Conservation (phyloP, 306 rosid genomes). For the Senna siamea region DNA sequence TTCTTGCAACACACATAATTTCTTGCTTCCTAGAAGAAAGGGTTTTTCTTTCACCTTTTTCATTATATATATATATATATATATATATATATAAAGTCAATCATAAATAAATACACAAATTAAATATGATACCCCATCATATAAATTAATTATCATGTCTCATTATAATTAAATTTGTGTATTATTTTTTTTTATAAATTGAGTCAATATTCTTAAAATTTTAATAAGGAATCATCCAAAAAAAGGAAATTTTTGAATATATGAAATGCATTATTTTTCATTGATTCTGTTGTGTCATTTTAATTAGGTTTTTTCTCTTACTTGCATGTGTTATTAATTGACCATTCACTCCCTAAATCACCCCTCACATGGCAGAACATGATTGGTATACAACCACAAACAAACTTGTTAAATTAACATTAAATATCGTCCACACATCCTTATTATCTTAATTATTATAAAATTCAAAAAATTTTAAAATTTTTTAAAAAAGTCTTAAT, state of each 20-base stretch:
- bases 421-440: conserved; percentile 18
- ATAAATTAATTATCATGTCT: no score
- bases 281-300: not conserved
- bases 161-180: no score
- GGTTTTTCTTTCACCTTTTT: not conserved
- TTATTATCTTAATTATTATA: not conserved
- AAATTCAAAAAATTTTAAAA: no score
- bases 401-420: not conserved
- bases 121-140: no score
- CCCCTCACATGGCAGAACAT: conserved; percentile 34
- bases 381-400: conserved; percentile 1
- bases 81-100: no score
- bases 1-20: not conserved
- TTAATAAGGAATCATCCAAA: not conserved
- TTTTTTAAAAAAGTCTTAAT: no score
- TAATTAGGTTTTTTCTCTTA: not conserved
- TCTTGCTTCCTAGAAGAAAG: not conserved
- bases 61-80: no score
- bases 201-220: not conserved
- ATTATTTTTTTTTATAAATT: no score
- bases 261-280: no score
- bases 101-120: no score
- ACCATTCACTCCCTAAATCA: conserved; percentile 7
- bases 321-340: not conserved
- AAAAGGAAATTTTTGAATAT: not conserved